Evolutionary conservation across 1,284 basidiomycete species (phyloP).

Genomic region (Hymenochaete sp.): DNA sequence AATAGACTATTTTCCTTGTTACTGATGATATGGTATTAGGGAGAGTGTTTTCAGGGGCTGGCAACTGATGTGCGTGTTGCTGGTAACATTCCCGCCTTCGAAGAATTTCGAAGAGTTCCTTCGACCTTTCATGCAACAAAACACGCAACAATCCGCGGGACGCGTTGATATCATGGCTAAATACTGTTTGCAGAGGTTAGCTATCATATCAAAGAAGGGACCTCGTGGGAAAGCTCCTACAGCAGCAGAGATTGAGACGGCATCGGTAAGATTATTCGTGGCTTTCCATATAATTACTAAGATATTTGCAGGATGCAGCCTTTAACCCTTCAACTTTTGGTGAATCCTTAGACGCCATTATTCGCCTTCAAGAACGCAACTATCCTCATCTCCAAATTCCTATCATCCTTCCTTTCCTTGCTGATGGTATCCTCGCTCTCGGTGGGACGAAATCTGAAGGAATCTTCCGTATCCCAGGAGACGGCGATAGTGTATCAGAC

Average conservation of each 20-base stretch:
- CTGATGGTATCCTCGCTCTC: slow-evolving; percentile 81
- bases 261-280: slow-evolving; percentile 46
- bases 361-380: slow-evolving; percentile 73
- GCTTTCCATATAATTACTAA: neutral
- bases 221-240: slow-evolving; percentile 76
- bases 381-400: slow-evolving; percentile 81
- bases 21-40: slow-evolving; percentile 30
- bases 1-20: neutral
- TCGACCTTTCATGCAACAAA: slow-evolving; percentile 65
- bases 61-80: slow-evolving; percentile 82
- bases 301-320: slow-evolving; percentile 60
- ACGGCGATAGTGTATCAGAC: slow-evolving; percentile 76
- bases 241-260: slow-evolving; percentile 78
- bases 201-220: slow-evolving; percentile 67
- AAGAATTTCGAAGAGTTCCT: slow-evolving; percentile 84
- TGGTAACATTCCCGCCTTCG: slow-evolving; percentile 83
- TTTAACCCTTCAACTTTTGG: slow-evolving; percentile 92
- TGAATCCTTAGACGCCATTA: slow-evolving; percentile 76
- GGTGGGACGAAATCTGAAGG: slow-evolving; percentile 80
- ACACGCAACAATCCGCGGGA: slow-evolving; percentile 56
- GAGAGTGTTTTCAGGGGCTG: slow-evolving; percentile 84
- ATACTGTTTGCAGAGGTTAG: slow-evolving; percentile 69
- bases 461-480: slow-evolving; percentile 86
- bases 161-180: slow-evolving; percentile 84
- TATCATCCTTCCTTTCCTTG: slow-evolving; percentile 85